Percentiles rank a stretch among this genome's conserved stretches.
Conservation (phyloP, 208 protist genomes). For the Wallacemonas sp. region DNA sequence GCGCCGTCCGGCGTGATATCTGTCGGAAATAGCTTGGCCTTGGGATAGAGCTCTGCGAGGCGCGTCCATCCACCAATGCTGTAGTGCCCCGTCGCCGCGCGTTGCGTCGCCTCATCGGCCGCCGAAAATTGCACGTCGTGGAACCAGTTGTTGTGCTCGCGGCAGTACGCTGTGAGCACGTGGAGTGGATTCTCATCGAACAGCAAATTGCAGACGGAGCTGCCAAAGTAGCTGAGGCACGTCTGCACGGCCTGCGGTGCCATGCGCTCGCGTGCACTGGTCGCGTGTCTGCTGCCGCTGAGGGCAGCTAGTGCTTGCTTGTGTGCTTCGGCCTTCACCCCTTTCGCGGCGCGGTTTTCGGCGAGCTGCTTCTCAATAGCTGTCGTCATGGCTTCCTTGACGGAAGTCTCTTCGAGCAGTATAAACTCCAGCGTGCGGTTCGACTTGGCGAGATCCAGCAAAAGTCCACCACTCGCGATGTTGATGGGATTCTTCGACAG, state of each 20-base stretch:
- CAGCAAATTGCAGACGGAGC: slow-evolving; percentile 40
- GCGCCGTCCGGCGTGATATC: not conserved
- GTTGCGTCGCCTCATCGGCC: slow-evolving; percentile 39
- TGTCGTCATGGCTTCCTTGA: slow-evolving; percentile 44
- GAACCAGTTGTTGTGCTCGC: slow-evolving; percentile 45
- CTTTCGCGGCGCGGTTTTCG: slow-evolving; percentile 34
- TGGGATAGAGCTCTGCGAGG: slow-evolving; percentile 53
- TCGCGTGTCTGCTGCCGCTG: too few species aligned
- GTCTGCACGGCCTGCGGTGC: slow-evolving; percentile 33
- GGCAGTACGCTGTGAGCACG: slow-evolving; percentile 38
- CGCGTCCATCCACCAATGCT: slow-evolving; percentile 57
- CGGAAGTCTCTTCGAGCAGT: slow-evolving; percentile 50
- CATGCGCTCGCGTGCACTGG: too few species aligned
- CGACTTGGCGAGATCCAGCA: slow-evolving; percentile 66
- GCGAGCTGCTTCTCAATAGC: slow-evolving; percentile 55
- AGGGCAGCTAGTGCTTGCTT: too few species aligned
- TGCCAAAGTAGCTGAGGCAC: slow-evolving; percentile 25
- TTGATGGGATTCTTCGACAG: slow-evolving; percentile 84
- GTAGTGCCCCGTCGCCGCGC: slow-evolving; percentile 37
- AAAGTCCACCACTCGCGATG: slow-evolving; percentile 44
- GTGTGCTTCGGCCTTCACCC: not conserved
- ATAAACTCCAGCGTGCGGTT: slow-evolving; percentile 71
- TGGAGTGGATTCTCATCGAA: slow-evolving; percentile 72
- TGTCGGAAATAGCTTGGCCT: slow-evolving; percentile 45
- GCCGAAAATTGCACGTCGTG: slow-evolving; percentile 72